Base-by-base conservation (phyloP, 371 early-diverging fungal genomes). In the Synchytrium microbalum region DNA sequence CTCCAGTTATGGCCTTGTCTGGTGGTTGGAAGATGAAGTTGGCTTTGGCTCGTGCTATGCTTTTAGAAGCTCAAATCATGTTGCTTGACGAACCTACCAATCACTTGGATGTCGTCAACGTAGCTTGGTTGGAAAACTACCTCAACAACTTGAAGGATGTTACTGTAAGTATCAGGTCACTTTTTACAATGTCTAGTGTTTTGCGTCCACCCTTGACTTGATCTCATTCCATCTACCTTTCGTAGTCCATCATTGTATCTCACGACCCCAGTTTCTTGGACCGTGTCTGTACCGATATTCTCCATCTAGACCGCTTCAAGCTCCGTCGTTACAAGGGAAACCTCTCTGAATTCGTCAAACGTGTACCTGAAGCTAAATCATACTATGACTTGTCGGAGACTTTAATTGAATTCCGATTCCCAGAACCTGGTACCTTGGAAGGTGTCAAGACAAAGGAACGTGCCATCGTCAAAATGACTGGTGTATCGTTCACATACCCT, bases 1-100 rank as follows among this genome's bases (percentile, higher is more conserved):
- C 76, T 67, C 74, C 79, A 16, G 88, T 88, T 26, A 79, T 81
- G 25, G 74, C 80, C 29, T 74, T 93, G 14, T 88, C 89, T 59
- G 92, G 93, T 67, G 93, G 93, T 55, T 93, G 93, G 93, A 88
- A 87, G 75, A 90, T 90, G 90, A 88, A 90, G 77, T 73, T 89
- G 25, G 88, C 86, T 63, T 75, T 93, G 65, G 90, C 90, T 25
- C 83, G 88, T 64, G 93, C 92, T 54, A 84, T 93, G 73, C 74
- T 89, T 57, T 73, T 83, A 75, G 85, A 89, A 53, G 91, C 92
- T 24, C 91, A 92, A 70, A 86, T 93, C 64, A 74, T 93, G 19
- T 74, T 93, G 56, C 74, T 93, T 64, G 94, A 93, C 75, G 94
- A 93, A 76, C 94, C 94, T 3, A 93, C 93, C 52, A 92, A 93